Base-by-base conservation (phyloP, 257 asterid genomes). In the Solanum appendiculatum region DNA sequence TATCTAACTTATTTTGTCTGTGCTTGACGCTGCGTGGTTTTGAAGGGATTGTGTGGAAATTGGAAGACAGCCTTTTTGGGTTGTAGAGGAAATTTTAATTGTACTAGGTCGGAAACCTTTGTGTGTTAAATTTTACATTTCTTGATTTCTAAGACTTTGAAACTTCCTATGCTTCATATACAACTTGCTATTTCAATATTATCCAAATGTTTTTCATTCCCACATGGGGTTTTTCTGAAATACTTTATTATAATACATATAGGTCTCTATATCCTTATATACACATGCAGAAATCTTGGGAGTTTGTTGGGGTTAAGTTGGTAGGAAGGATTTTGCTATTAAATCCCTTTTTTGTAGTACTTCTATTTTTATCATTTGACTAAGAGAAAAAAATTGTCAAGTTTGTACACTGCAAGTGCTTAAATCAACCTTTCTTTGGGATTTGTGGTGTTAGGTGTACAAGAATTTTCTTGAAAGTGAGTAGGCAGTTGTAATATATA, bases 21-120 rank as follows among this genome's bases (percentile, higher is more conserved):
- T 95, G 95, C 94, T 95, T 92, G 91, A 91, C 93, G 95, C 98
- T 90, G 92, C 89, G 89, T 88, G 91, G 90, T 89, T 89, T 66
- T 93, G 95, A 95, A 92, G 91, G 89, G 48, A 42, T 4, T 69
- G 83, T 40, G 78, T 37, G 40, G 82, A 44, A 90, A 89, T 92
- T 90, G 86, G 85, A 88, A 90, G 90, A 74, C 90, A 87, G 34
- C 87, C 80, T 90, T 87, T 34, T 87, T 42, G 78, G 73, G 85
- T n/a, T 87, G 63, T 15, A 23, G 36, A n/a, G 84, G 25, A 46
- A 46, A 80, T 69, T 64, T 56, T 64, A 46, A 27, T 46, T 42
- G 46, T 14, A 60, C 85, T 39, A 86, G 87, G 44, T 87, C 66
- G 90, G 63, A 88, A 88, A 81, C 85, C 88, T 48, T 33, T 89